phyloP scores from a whole-genome alignment of 2,329 filamentous ascomycete genomes.

The Sclerotinia trifoliorum region DNA sequence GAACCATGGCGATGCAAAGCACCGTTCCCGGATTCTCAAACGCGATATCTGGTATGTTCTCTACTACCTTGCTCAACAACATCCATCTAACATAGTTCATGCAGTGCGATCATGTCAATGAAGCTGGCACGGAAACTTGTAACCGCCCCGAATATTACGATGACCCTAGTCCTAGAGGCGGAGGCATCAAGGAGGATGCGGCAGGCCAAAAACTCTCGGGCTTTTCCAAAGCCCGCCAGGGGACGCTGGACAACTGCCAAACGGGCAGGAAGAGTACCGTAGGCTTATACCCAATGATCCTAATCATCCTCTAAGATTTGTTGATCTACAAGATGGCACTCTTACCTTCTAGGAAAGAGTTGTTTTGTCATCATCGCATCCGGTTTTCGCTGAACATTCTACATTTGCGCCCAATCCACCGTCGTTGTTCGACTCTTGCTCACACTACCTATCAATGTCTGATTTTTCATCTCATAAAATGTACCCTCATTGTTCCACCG shows the following conservation, averaged over 20 bases:
- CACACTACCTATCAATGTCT: background rate
- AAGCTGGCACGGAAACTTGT: too few relatives aligned
- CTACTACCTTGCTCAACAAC: background rate
- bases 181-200: background rate
- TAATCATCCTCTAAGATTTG: too few relatives aligned
- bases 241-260: too few relatives aligned
- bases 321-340: background rate
- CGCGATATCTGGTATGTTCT: too few relatives aligned
- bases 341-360: too few relatives aligned
- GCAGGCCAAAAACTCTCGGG: background rate
- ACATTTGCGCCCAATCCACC: too few relatives aligned
- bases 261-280: too few relatives aligned
- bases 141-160: too few relatives aligned
- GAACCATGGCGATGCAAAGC: too few relatives aligned
- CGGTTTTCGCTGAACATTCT: background rate
- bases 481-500: background rate
- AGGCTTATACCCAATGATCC: too few relatives aligned
- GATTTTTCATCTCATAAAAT: background rate
- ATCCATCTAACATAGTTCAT: background rate
- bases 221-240: too few relatives aligned
- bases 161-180: background rate
- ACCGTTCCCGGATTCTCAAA: too few relatives aligned
- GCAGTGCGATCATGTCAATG: background rate
- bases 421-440: background rate
- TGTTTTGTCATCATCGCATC: background rate